These are phyloP conservation scores for Penicillium lagena DNA, from an alignment of 495 filamentous ascomycete species.

Conservation along the genomic window DNA sequence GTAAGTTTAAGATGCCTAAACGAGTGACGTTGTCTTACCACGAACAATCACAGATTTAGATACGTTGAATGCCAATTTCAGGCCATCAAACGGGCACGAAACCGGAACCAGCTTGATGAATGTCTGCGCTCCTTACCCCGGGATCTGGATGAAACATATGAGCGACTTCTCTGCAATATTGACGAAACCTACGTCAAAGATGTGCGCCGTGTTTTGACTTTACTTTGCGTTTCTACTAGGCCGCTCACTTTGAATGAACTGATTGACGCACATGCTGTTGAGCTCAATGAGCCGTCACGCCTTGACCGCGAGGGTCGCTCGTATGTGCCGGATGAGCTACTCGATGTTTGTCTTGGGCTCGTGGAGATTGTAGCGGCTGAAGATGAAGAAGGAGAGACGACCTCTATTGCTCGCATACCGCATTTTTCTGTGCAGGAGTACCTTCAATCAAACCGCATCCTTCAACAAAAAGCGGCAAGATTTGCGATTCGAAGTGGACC, in stretches of 20 bases:
- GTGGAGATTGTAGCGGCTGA: conserved; percentile 9
- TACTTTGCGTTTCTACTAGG: conserved; percentile 21
- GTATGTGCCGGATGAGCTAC: conserved; percentile 12
- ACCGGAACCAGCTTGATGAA: conserved; percentile 14
- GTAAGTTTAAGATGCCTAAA: too few species aligned
- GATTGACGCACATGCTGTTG: conserved; percentile 20
- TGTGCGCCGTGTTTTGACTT: conserved; percentile 19
- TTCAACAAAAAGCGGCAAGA: conserved; percentile 10
- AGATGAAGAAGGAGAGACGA: background rate
- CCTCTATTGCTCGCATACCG: conserved; percentile 17
- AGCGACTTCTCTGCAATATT: conserved; percentile 24
- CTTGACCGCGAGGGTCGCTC: conserved; percentile 16
- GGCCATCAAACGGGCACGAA: conserved; percentile 7
- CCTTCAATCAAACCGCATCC: conserved; percentile 27
- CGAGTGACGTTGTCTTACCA: too few species aligned
- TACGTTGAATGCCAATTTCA: conserved; percentile 34
- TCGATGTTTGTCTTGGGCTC: conserved; percentile 24
- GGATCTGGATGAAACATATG: conserved; percentile 30
- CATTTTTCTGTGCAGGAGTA: conserved; percentile 39
- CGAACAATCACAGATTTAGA: conserved; percentile 22
- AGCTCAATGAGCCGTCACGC: conserved; percentile 5
- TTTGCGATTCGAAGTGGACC: conserved; percentile 7
- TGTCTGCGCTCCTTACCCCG: conserved; percentile 23
- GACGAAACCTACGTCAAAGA: conserved; percentile 13
- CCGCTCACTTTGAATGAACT: conserved; percentile 25